phyloP scores from a whole-genome alignment of 495 filamentous ascomycete genomes.

The Cenococcum geophilum region DNA sequence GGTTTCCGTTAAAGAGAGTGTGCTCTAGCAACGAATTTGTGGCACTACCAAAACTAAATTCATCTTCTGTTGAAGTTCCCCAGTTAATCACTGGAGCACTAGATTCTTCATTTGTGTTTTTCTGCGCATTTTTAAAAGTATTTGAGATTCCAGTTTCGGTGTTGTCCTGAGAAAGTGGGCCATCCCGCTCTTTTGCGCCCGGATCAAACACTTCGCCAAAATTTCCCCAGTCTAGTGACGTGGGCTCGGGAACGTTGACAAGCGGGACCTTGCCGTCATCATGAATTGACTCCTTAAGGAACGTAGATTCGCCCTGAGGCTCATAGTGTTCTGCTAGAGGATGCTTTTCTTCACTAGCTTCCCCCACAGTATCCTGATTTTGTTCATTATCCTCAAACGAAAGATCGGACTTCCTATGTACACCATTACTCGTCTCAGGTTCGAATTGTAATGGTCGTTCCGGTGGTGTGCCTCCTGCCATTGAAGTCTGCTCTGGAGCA shows the following conservation, averaged over 20 bases:
- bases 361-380: neutral
- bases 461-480: neutral
- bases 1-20: conserved; percentile 25
- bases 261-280: conserved; percentile 23
- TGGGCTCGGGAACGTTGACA: conserved; percentile 8
- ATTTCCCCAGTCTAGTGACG: conserved; percentile 25
- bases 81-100: conserved; percentile 22
- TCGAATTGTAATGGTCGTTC: neutral
- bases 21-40: neutral
- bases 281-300: conserved; percentile 27
- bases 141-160: neutral
- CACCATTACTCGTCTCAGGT: neutral
- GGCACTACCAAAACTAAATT: conserved; percentile 17
- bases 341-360: conserved; percentile 9
- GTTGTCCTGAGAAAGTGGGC: neutral
- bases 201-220: conserved; percentile 29
- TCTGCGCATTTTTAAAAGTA: neutral
- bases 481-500: neutral
- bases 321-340: conserved; percentile 27
- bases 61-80: conserved; percentile 21
- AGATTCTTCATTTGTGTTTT: conserved; percentile 1
- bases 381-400: no score
- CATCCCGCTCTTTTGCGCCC: conserved; percentile 24
- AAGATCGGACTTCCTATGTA: neutral
- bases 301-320: conserved; percentile 28